Conservation (phyloP, 1,284 basidiomycete species). For the Porodaedalea pini region DNA sequence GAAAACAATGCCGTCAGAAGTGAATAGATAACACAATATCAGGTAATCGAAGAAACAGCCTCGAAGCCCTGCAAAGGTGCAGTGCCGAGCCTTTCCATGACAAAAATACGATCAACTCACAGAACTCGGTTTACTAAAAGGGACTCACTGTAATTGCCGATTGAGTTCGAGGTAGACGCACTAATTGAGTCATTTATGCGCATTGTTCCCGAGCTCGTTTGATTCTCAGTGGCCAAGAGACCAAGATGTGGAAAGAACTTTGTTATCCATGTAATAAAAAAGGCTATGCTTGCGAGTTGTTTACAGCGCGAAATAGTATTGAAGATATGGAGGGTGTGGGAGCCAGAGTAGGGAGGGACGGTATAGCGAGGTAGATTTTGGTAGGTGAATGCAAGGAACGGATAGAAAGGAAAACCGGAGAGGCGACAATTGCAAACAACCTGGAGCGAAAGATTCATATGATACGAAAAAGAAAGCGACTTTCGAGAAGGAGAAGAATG, state of each 20-base stretch:
- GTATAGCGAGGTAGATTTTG: too few species aligned
- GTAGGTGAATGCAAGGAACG: too few species aligned
- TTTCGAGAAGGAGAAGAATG: not conserved
- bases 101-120: not conserved
- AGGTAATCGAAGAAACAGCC: not conserved
- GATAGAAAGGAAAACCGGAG: too few species aligned
- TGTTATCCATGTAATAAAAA: constrained; percentile 8
- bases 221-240: not conserved
- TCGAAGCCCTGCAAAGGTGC: not conserved
- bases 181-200: too few species aligned
- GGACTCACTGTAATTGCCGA: too few species aligned
- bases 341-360: not conserved
- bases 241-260: not conserved
- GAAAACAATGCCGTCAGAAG: not conserved
- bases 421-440: not conserved
- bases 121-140: too few species aligned
- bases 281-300: not conserved
- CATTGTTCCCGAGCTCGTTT: too few species aligned
- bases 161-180: too few species aligned
- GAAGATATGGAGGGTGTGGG: not conserved
- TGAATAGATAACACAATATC: not conserved
- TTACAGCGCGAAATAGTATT: constrained; percentile 7
- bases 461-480: not conserved
- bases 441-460: not conserved
- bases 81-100: not conserved